Percentiles rank a stretch among this genome's conserved stretches.
Conservation (phyloP, 495 filamentous ascomycete species). For the Glarea lozoyensis region DNA sequence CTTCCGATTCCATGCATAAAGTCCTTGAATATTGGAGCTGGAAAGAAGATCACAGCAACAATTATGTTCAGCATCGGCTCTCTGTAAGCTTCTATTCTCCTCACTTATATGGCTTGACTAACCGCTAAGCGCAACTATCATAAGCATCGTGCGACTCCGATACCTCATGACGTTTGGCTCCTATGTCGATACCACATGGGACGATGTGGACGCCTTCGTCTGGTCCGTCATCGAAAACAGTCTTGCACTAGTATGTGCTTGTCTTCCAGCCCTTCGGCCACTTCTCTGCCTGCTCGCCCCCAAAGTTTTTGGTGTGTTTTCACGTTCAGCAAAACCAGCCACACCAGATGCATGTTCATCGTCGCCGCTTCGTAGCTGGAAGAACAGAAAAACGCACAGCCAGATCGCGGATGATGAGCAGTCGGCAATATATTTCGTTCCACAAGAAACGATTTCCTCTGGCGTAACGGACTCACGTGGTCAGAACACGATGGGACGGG, state of each 20-base stretch:
- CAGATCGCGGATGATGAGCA: too few relatives aligned
- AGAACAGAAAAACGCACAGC: too few relatives aligned
- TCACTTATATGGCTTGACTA: not conserved
- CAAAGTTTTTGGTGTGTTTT: not conserved
- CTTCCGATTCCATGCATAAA: conserved; percentile 29
- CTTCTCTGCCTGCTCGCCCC: not conserved
- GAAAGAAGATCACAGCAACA: conserved; percentile 26
- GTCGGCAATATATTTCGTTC: too few relatives aligned
- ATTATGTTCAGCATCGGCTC: conserved; percentile 32
- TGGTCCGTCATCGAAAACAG: conserved; percentile 41
- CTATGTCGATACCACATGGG: conserved; percentile 24
- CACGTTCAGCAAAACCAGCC: too few relatives aligned
- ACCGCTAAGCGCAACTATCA: conserved; percentile 26
- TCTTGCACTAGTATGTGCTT: conserved; percentile 37
- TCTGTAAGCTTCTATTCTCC: conserved; percentile 17
- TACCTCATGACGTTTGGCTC: conserved; percentile 28
- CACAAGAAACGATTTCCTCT: too few relatives aligned
- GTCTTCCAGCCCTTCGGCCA: conserved; percentile 15
- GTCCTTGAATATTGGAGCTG: conserved; percentile 24
- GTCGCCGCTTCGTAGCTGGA: too few relatives aligned
- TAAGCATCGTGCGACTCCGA: conserved; percentile 31
- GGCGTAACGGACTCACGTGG: too few relatives aligned
- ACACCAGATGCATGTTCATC: too few relatives aligned
- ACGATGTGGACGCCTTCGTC: conserved; percentile 31
- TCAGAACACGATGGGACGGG: too few relatives aligned